Evolutionary conservation across 2,329 filamentous ascomycete genomes (phyloP).

Genomic region (Exophiala sideris): DNA sequence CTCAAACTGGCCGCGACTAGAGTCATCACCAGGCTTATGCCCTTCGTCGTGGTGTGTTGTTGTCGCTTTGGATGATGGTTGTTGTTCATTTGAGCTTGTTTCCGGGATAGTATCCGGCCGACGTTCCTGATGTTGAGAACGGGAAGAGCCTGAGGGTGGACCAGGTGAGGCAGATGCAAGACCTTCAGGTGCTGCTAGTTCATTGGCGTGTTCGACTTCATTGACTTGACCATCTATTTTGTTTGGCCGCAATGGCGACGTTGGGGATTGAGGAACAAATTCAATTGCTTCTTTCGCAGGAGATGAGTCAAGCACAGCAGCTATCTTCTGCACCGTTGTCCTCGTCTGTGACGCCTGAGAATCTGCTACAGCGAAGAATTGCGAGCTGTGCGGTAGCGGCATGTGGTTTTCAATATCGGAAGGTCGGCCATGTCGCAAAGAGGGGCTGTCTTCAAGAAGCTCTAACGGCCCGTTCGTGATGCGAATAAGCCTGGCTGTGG

Average conservation of each 20-base stretch:
- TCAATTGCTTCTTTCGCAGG: conserved; percentile 13
- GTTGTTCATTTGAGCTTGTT: conserved; percentile 20
- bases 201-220: background rate
- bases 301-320: conserved; percentile 6
- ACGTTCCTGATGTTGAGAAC: conserved; percentile 1
- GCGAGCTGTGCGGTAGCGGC: conserved; percentile 7
- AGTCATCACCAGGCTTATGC: background rate
- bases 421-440: conserved; percentile 7
- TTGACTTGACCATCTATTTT: background rate
- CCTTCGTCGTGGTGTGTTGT: background rate
- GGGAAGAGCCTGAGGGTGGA: background rate
- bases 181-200: background rate
- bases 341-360: conserved; percentile 22
- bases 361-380: conserved; percentile 22
- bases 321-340: background rate
- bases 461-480: conserved; percentile 4
- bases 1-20: conserved; percentile 18
- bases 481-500: conserved; percentile 28
- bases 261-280: conserved; percentile 25
- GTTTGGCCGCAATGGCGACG: background rate
- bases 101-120: conserved; percentile 20
- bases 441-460: conserved; percentile 21
- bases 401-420: background rate
- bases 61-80: background rate
- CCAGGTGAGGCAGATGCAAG: background rate